Conservation (phyloP, 202 grass and related monocot species). For the Dendrocalamus latiflorus region DNA sequence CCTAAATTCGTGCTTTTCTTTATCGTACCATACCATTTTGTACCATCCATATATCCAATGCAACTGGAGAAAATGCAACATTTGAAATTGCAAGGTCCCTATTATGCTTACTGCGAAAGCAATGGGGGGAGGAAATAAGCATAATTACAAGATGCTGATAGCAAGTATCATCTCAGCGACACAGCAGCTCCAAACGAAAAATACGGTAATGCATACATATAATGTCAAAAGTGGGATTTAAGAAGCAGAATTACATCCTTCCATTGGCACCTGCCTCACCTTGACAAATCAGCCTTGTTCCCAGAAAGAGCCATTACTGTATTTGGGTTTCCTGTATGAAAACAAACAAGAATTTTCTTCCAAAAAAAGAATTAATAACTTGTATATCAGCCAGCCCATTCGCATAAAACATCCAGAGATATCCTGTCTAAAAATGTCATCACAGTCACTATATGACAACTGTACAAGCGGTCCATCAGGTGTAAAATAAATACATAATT, state of each 20-base stretch:
- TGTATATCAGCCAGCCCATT: background rate
- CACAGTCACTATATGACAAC: background rate
- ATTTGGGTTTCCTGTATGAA: conserved; percentile 58
- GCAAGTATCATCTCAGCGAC: background rate
- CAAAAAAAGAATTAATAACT: background rate
- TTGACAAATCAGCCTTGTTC: conserved; percentile 84
- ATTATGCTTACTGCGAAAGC: background rate
- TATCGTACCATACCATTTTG: background rate
- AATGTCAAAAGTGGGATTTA: background rate
- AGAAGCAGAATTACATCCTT: conserved; percentile 44
- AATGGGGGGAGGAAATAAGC: background rate
- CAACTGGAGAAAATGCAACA: background rate
- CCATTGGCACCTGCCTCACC: conserved; percentile 56
- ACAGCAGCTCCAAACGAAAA: background rate
- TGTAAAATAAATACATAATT: background rate
- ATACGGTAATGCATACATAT: background rate
- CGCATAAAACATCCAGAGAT: background rate
- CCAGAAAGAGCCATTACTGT: conserved; percentile 82
- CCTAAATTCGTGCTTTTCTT: background rate
- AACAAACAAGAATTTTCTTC: background rate
- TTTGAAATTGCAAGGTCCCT: conserved; percentile 3
- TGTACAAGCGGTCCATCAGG: background rate
- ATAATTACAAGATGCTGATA: background rate
- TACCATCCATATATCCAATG: background rate
- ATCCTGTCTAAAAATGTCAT: background rate